These are phyloP conservation scores for Karstenula rhodostoma DNA, from an alignment of 2,329 filamentous ascomycete species.

Conservation along the genomic window DNA sequence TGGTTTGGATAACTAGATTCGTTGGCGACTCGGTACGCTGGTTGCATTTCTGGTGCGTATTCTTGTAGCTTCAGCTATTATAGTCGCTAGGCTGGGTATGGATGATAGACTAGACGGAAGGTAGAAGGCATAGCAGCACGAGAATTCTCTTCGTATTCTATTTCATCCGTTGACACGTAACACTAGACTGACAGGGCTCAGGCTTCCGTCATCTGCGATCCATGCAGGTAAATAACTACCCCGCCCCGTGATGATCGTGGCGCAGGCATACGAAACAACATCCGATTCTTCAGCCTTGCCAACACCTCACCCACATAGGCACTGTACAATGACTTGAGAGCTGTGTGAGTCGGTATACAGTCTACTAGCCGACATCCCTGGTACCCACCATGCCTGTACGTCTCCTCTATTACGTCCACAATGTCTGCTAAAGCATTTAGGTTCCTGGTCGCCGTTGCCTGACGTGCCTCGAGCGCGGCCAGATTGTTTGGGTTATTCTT, in stretches of 20 bases:
- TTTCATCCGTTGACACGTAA: not conserved
- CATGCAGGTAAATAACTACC: not conserved
- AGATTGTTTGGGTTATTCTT: not conserved
- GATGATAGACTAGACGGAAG: not conserved
- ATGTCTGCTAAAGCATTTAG: not conserved
- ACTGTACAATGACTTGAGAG: no score
- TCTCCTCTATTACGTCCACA: no score
- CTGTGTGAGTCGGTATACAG: no score
- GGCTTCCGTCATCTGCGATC: not conserved
- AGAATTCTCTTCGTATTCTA: not conserved
- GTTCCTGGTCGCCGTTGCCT: not conserved
- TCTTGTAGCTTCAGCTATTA: not conserved
- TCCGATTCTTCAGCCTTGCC: no score
- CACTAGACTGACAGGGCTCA: not conserved
- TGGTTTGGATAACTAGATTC: slow-evolving; percentile 70
- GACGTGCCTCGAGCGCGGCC: not conserved
- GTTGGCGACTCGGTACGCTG: not conserved
- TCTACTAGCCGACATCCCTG: no score
- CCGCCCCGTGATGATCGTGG: not conserved
- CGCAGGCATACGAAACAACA: not conserved
- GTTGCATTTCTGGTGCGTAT: not conserved
- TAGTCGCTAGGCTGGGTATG: not conserved
- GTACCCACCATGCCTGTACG: no score
- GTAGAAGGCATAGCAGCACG: not conserved
- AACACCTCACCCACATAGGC: no score